Evolutionary conservation across 2,329 filamentous ascomycete species (phyloP).

Genomic region (Diplodia corticola): DNA sequence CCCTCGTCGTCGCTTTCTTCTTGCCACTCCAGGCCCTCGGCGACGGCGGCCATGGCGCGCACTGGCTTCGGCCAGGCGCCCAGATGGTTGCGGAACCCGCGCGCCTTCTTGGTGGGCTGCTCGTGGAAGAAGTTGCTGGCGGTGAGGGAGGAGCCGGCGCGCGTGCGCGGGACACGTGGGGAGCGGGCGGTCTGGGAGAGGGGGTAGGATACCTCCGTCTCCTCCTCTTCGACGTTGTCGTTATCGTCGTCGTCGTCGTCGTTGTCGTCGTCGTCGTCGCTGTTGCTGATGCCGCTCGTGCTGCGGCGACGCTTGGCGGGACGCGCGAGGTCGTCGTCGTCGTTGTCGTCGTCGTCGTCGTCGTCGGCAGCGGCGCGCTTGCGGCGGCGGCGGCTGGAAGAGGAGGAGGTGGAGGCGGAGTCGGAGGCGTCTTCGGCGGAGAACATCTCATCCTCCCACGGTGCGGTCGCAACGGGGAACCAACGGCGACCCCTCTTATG

Average conservation of each 20-base stretch:
- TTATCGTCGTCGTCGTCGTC: not conserved
- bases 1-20: not conserved
- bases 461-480: not conserved
- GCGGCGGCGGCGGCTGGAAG: not conserved
- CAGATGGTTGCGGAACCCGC: not conserved
- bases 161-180: not conserved
- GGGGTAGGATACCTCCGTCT: not conserved
- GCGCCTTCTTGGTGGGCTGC: not conserved
- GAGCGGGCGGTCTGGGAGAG: not conserved
- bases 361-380: not conserved
- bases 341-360: not conserved
- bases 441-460: constrained; percentile 9
- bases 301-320: not conserved
- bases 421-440: not conserved
- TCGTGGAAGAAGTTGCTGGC: not conserved
- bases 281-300: not conserved
- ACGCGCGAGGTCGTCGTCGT: not conserved
- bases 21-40: not conserved
- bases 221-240: not conserved
- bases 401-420: not conserved
- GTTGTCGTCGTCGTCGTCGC: not conserved
- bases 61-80: not conserved
- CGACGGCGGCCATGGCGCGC: not conserved
- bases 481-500: not conserved
- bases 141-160: not conserved